phyloP scores from a whole-genome alignment of 2,329 filamentous ascomycete species.

The Stagonosporopsis rhizophila region DNA sequence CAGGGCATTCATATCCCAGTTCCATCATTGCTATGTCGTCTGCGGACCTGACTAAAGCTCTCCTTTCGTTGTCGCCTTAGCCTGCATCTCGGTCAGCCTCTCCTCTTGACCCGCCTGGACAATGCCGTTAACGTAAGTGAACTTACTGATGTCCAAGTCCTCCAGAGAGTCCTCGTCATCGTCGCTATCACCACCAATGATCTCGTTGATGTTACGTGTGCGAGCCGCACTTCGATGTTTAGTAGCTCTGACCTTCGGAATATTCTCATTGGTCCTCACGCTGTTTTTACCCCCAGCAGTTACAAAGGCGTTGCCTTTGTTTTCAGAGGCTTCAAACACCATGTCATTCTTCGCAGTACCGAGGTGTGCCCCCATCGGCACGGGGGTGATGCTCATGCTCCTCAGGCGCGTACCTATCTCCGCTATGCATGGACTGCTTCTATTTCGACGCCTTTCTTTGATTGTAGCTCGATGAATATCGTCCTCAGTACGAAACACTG shows the following conservation, averaged over 20 bases:
- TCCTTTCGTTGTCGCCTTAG: background rate
- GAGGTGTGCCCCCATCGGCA: constrained; percentile 25
- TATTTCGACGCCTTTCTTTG: background rate
- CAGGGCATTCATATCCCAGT: background rate
- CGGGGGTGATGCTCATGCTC: constrained; percentile 23
- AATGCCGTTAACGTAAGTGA: constrained; percentile 11
- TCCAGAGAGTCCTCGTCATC: constrained; percentile 1
- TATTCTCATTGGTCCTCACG: background rate
- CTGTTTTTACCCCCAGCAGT: background rate
- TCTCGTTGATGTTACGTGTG: background rate
- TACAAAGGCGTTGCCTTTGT: too few relatives aligned
- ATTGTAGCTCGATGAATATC: background rate
- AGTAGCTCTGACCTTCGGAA: background rate
- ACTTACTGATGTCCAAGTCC: constrained; percentile 22
- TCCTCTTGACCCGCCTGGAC: constrained; percentile 6
- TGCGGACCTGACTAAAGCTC: background rate
- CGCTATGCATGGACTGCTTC: background rate
- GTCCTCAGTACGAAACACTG: background rate
- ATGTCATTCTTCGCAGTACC: background rate
- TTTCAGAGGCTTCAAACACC: too few relatives aligned
- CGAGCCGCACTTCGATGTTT: background rate
- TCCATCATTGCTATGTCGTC: background rate
- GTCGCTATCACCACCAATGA: constrained; percentile 4
- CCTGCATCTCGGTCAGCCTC: constrained; percentile 2
- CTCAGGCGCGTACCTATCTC: background rate